Evolutionary conservation across 305 asterid genomes (phyloP).

Genomic region (Fraxinus ornus): DNA sequence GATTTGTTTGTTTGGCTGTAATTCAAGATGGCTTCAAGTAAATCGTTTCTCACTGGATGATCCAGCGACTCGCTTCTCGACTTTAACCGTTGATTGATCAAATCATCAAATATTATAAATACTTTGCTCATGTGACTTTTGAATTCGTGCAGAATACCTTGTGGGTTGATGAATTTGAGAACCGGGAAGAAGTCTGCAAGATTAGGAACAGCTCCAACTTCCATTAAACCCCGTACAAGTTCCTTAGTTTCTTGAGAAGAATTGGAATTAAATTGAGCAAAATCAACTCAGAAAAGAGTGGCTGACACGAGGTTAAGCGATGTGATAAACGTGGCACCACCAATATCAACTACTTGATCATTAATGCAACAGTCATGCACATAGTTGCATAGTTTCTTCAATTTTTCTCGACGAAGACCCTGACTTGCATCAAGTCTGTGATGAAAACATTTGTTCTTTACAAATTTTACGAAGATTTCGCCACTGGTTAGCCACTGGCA

Average conservation of each 20-base stretch:
- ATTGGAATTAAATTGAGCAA: background rate
- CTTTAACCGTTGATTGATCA: background rate
- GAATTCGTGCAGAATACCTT: background rate
- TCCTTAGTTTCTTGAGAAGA: background rate
- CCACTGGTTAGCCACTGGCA: slow-evolving; percentile 1
- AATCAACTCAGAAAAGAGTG: background rate
- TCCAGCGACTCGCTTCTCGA: background rate
- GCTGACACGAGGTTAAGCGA: background rate
- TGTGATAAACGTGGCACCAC: background rate
- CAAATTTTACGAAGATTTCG: slow-evolving; percentile 12
- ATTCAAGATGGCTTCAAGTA: background rate
- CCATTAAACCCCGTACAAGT: slow-evolving; percentile 9
- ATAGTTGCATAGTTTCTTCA: slow-evolving; percentile 1
- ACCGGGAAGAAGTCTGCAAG: slow-evolving; percentile 8
- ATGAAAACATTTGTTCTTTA: slow-evolving; percentile 8
- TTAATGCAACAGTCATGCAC: background rate
- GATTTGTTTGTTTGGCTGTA: background rate
- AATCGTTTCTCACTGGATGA: background rate
- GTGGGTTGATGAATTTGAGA: background rate
- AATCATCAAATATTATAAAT: background rate
- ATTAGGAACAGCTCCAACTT: background rate
- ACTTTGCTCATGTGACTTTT: background rate
- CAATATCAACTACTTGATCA: slow-evolving; percentile 7
- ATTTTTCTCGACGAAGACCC: background rate
- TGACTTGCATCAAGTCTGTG: slow-evolving; percentile 3